These are phyloP conservation scores for Tuctoria greenei DNA, from an alignment of 176 grass and related monocot genomes.

Conservation along the genomic window DNA sequence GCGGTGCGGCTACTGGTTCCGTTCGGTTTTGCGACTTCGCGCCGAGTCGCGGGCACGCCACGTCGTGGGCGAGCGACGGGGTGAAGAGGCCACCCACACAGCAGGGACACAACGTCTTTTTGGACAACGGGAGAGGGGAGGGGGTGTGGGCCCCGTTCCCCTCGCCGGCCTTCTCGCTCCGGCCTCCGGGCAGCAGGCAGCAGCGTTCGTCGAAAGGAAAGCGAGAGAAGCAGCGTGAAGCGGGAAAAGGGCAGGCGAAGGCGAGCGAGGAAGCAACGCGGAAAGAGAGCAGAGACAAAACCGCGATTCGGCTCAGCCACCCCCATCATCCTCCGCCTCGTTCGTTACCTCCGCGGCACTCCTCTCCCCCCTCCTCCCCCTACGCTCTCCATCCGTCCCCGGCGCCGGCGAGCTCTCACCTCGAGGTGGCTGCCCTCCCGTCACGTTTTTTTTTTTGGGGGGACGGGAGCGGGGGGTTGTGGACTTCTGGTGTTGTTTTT, in stretches of 20 bases:
- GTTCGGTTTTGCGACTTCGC: too few species aligned
- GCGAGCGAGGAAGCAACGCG: slow-evolving; percentile 25
- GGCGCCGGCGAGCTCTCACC: slow-evolving; percentile 6
- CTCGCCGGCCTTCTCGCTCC: background rate
- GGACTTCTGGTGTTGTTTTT: background rate
- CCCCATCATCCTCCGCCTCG: background rate
- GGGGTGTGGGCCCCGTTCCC: background rate
- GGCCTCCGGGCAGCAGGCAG: background rate
- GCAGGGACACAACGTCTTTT: background rate
- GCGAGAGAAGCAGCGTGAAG: slow-evolving; percentile 20
- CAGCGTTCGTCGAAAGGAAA: background rate
- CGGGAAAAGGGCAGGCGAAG: slow-evolving; percentile 26
- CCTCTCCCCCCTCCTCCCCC: background rate
- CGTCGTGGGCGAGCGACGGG: background rate
- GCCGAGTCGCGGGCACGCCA: background rate
- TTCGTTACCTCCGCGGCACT: slow-evolving; percentile 49
- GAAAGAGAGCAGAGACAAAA: slow-evolving; percentile 25
- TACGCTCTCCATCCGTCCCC: background rate
- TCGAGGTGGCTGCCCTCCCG: slow-evolving; percentile 33
- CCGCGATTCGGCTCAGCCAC: slow-evolving; percentile 7
- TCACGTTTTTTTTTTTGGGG: background rate
- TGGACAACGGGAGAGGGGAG: background rate
- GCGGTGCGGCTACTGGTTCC: background rate
- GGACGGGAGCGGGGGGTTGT: too few species aligned
- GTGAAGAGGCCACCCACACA: background rate